Evolutionary conservation across 768 basidiomycete genomes (phyloP).

Genomic region (Epithele typhae): DNA sequence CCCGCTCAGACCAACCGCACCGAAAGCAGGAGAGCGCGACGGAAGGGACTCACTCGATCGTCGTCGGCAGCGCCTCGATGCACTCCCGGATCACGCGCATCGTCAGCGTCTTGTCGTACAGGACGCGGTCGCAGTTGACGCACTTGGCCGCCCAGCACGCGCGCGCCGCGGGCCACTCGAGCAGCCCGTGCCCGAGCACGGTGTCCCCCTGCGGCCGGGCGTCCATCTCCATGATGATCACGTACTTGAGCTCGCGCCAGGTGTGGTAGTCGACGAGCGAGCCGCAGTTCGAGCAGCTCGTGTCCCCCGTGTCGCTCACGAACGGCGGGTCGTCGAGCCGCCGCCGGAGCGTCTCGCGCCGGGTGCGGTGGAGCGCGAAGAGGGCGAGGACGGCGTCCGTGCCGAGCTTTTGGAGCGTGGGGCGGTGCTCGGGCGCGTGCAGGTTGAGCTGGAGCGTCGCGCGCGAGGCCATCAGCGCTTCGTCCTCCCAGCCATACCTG

Average conservation of each 20-base stretch:
- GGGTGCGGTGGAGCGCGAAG: constrained; percentile 47
- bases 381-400: constrained; percentile 50
- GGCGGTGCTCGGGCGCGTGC: constrained; percentile 40
- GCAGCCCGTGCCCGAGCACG: constrained; percentile 42
- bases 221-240: constrained; percentile 55
- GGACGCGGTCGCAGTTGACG: constrained; percentile 42
- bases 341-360: constrained; percentile 45
- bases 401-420: constrained; percentile 43
- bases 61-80: constrained; percentile 44
- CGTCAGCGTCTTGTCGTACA: constrained; percentile 56
- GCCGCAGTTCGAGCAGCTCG: constrained; percentile 52
- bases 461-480: constrained; percentile 49
- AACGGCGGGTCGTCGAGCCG: constrained; percentile 57
- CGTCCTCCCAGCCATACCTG: constrained; percentile 56
- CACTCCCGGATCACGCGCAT: constrained; percentile 51
- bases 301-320: constrained; percentile 43
- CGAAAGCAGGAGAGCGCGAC: too few relatives aligned
- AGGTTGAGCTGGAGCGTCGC: constrained; percentile 53
- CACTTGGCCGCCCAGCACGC: constrained; percentile 61
- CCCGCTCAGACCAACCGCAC: neutral
- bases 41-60: constrained; percentile 25
- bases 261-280: constrained; percentile 49
- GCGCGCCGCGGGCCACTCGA: constrained; percentile 53
- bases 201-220: constrained; percentile 55
- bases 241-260: constrained; percentile 62